phyloP scores from a whole-genome alignment of 441 rosid genomes.

The Euphorbia celastroides region DNA sequence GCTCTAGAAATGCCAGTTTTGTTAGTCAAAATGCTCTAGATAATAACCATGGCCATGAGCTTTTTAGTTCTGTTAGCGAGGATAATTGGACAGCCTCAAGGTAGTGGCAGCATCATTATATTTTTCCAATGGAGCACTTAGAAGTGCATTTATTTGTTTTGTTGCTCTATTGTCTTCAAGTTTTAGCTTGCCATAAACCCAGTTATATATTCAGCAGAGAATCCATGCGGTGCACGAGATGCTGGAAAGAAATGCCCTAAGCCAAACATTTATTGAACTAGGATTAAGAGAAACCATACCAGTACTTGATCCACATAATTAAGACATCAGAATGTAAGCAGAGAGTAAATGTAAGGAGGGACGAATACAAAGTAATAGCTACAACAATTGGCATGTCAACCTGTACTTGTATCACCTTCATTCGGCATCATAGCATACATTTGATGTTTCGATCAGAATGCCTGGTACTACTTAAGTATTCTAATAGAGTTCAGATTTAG shows the following conservation, averaged over 20 bases:
- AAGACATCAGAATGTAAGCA: constrained; percentile 98
- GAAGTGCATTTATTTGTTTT: constrained; percentile 87
- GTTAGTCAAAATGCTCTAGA: constrained; percentile 95
- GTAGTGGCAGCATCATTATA: constrained; percentile 84
- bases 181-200: constrained; percentile 64
- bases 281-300: no score
- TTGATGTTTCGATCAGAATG: no score
- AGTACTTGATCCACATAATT: constrained; percentile 98
- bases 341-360: constrained; percentile 94
- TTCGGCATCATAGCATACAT: no score
- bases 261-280: no score
- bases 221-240: no score
- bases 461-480: no score
- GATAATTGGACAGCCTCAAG: constrained; percentile 79
- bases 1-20: constrained; percentile 65
- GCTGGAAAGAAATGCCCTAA: no score
- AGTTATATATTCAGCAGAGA: no score
- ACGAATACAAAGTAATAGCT: constrained; percentile 89
- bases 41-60: constrained; percentile 85
- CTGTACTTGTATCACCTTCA: constrained; percentile 98
- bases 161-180: constrained; percentile 76
- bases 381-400: constrained; percentile 87
- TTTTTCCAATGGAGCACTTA: constrained; percentile 96
- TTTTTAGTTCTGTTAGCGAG: constrained; percentile 87
- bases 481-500: no score